Percentiles rank a stretch among this genome's conserved stretches.
Conservation (phyloP, 352 stramenopile species). For the Pythium biforme region DNA sequence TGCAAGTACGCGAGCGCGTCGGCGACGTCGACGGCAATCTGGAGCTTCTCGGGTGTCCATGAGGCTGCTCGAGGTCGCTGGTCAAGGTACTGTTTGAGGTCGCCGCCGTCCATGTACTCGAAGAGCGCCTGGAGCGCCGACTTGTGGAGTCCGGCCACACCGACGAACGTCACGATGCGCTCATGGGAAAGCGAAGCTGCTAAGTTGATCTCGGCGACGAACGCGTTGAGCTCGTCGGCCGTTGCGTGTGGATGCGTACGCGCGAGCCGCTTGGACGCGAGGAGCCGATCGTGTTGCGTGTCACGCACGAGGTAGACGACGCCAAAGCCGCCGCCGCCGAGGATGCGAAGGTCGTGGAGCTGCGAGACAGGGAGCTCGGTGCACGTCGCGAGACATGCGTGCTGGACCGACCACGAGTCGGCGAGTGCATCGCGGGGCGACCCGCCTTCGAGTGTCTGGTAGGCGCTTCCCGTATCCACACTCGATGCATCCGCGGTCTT, state of each 20-base stretch:
- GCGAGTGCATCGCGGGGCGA: too few relatives aligned
- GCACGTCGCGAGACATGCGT: too few relatives aligned
- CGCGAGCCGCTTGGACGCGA: conserved; percentile 1
- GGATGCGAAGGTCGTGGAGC: not conserved
- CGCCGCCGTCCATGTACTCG: conserved; percentile 4
- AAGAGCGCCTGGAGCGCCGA: conserved; percentile 6
- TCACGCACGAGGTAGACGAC: conserved; percentile 6
- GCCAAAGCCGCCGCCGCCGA: conserved; percentile 2
- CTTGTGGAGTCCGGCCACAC: conserved; percentile 3
- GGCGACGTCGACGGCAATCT: conserved; percentile 9
- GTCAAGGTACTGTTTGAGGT: conserved; percentile 1
- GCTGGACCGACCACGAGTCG: too few relatives aligned
- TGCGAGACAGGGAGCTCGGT: not conserved
- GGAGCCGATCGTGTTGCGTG: not conserved
- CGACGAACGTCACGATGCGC: conserved; percentile 6
- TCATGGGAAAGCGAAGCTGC: conserved; percentile 2
- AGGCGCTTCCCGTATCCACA: too few relatives aligned
- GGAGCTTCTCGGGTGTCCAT: conserved; percentile 7
- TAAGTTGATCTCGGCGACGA: not conserved
- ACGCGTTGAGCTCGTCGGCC: not conserved
- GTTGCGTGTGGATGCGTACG: not conserved
- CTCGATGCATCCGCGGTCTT: too few relatives aligned
- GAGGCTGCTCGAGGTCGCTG: too few relatives aligned
- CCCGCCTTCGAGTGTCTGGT: too few relatives aligned
- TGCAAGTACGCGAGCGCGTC: conserved; percentile 8